These are phyloP conservation scores for Rachicladosporium sp. DNA, from an alignment of 2,329 filamentous ascomycete genomes.

Conservation along the genomic window DNA sequence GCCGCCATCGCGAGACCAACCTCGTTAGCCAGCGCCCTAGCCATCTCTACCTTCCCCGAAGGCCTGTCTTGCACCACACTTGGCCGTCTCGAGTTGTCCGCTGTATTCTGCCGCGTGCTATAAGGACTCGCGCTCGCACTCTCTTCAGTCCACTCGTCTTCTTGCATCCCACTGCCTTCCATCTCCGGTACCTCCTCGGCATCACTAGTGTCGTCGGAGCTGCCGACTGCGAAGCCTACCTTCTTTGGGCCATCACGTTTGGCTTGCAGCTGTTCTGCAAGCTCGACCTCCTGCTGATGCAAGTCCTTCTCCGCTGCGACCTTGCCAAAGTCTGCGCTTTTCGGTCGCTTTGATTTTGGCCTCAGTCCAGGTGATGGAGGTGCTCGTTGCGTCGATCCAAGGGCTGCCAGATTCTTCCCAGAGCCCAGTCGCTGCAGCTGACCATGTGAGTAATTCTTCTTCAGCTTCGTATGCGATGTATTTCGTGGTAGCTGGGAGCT, in stretches of 20 bases:
- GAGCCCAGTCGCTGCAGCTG: constrained; percentile 31
- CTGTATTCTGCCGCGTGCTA: constrained; percentile 25
- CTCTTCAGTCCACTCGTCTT: constrained; percentile 26
- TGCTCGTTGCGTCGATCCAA: constrained; percentile 9
- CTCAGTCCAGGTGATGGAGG: constrained; percentile 19
- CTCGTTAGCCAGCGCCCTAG: not conserved
- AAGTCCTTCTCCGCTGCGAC: constrained; percentile 14
- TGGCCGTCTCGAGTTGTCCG: constrained; percentile 23
- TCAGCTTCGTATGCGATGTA: constrained; percentile 20
- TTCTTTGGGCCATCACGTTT: constrained; percentile 14
- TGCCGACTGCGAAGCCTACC: constrained; percentile 22
- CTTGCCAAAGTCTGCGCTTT: constrained; percentile 17
- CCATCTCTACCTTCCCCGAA: constrained; percentile 8
- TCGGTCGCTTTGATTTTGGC: constrained; percentile 18
- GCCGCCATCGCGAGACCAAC: not conserved
- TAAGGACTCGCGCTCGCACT: constrained; percentile 24
- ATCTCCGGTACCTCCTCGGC: constrained; percentile 18
- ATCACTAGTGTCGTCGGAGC: constrained; percentile 13
- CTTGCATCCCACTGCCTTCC: constrained; percentile 19
- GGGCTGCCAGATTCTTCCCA: constrained; percentile 24
- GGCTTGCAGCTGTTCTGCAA: constrained; percentile 8
- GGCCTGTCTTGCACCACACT: constrained; percentile 14
- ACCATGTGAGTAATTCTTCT: constrained; percentile 33
- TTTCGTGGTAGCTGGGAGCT: constrained; percentile 19
- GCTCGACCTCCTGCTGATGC: constrained; percentile 17